Evolutionary conservation across 805 yeast species (phyloP), one percentile per base, ranked within the genome.

Genomic region (Yamadazyma olivae): DNA sequence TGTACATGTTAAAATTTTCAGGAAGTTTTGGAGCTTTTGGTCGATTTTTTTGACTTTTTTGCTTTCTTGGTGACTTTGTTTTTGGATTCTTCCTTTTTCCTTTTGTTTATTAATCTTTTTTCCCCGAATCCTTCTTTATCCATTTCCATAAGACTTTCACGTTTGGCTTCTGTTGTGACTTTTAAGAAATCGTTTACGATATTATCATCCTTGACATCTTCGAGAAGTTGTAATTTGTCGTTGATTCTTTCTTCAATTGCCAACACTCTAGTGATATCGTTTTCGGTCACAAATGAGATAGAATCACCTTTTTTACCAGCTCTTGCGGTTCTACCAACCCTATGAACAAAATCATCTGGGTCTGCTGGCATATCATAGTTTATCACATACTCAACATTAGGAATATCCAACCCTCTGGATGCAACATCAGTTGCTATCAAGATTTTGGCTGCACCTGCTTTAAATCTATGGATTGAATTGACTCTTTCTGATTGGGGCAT

Each of bases 251-350:
- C 87, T 57, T 93, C 99, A 36, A 93, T 91, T 5, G 91, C 81
- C 43, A 83, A 75, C 5, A 93, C 74, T 50, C 98, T 73, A 17
- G 70, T 73, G 10, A 93, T 81, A 55, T 91, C 99, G 40, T 83
- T 78, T 50, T 90, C 96, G 1, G 95, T 78, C 3, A 93, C 83
- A 40, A 93, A 72, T 10, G 93, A 77, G 1, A 93, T 67, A 5
- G 95, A 75, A 44, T 79, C 87, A 64, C 99, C 99, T 33, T 67
- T 64, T 49, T 95, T 74, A 2, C 98, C 98, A 2, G 98, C 98
- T 75, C 99, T 84, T 7, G 98, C 99, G 9, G 99, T 91, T 77
- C 99, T 86, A 67, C 99, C 99, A 8, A 91, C 95, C 59, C 99
- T 73, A 63, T 93, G 99, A 36, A 93, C 89, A 51, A 87, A 93